Evolutionary conservation across 768 basidiomycete genomes (phyloP).

Genomic region (Leccinum olivaceopallidum): DNA sequence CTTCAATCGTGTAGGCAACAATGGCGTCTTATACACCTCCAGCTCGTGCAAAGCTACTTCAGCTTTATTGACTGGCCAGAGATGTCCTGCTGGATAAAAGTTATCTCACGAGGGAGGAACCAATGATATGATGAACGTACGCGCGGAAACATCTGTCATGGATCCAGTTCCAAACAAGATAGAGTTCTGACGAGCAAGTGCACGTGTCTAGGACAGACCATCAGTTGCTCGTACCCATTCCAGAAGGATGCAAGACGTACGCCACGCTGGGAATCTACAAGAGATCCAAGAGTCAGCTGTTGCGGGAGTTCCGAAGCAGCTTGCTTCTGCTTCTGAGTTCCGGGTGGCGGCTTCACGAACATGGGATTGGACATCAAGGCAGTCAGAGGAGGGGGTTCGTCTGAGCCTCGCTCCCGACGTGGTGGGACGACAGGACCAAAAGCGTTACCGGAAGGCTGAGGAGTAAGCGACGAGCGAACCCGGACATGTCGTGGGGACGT

Average conservation of each 20-base stretch:
- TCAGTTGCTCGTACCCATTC: slow-evolving; percentile 3
- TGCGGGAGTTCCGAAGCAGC: slow-evolving; percentile 25
- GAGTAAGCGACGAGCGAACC: slow-evolving; percentile 70
- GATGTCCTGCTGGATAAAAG: slow-evolving; percentile 23
- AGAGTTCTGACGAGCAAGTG: slow-evolving; percentile 53
- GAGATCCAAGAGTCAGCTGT: slow-evolving; percentile 55
- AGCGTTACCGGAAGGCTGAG: slow-evolving; percentile 50
- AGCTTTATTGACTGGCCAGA: slow-evolving; percentile 49
- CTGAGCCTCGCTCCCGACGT: slow-evolving; percentile 48
- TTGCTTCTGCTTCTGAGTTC: slow-evolving; percentile 28
- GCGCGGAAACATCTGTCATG: slow-evolving; percentile 33
- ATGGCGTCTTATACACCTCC: slow-evolving; percentile 78
- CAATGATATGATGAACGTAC: slow-evolving; percentile 25
- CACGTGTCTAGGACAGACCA: slow-evolving; percentile 39
- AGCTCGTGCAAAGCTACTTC: slow-evolving; percentile 70
- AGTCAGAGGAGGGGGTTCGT: slow-evolving; percentile 70
- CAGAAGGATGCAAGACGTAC: slow-evolving; percentile 40
- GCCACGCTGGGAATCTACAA: slow-evolving; percentile 54
- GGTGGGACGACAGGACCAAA: slow-evolving; percentile 45
- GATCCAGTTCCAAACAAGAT: slow-evolving; percentile 47
- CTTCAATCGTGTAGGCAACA: slow-evolving; percentile 60
- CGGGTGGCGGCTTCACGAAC: slow-evolving; percentile 63
- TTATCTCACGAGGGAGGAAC: slow-evolving; percentile 16
- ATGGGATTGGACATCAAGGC: slow-evolving; percentile 63
- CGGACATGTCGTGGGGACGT: slow-evolving; percentile 49